These are phyloP conservation scores for Inga oerstediana DNA, from an alignment of 306 rosid genomes.

Conservation along the genomic window DNA sequence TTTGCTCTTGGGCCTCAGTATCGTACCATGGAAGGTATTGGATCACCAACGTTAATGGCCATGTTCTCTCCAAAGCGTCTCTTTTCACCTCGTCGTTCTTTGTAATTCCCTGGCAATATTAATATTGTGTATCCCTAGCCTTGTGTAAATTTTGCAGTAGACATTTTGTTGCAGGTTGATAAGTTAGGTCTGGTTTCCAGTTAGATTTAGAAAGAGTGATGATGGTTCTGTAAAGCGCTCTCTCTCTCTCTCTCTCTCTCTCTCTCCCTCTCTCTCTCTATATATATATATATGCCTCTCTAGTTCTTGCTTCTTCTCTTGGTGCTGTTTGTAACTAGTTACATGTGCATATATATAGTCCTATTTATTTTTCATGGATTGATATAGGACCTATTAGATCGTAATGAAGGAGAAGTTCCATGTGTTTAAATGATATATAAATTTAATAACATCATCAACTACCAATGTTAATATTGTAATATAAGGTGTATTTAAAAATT, in stretches of 20 bases:
- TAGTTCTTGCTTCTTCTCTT: neutral
- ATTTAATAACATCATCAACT: no score
- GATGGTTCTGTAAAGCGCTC: neutral
- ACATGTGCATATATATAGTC: neutral
- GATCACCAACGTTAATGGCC: constrained; percentile 67
- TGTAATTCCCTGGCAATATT: constrained; percentile 36
- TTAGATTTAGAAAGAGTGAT: neutral
- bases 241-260: no score
- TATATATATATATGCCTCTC: neutral
- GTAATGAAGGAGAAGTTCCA: neutral
- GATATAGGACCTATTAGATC: neutral
- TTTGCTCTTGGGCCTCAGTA: constrained; percentile 50
- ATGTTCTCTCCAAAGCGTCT: constrained; percentile 85
- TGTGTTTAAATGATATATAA: no score
- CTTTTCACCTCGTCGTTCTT: constrained; percentile 63
- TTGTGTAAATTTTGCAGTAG: neutral
- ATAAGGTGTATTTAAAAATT: no score
- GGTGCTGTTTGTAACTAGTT: no score
- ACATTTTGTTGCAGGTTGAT: neutral
- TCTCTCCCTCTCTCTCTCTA: neutral
- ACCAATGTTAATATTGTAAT: no score
- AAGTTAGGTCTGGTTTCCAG: neutral
- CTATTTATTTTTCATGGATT: constrained; percentile 1
- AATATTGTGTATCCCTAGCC: neutral
- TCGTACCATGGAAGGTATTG: constrained; percentile 62